phyloP scores from a whole-genome alignment of 169 alveolate genomes.

The Cryptosporidium sp. region DNA sequence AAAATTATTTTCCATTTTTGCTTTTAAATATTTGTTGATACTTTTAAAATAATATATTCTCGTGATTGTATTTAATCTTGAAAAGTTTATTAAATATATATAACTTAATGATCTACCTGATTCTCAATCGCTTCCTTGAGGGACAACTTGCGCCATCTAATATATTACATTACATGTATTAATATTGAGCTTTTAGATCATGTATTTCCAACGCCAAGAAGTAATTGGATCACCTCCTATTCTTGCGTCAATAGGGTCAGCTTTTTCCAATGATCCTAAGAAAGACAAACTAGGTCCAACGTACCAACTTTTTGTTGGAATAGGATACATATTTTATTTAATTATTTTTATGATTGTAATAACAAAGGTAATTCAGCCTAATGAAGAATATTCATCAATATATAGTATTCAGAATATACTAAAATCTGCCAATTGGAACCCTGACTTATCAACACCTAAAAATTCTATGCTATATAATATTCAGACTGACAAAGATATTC shows the following conservation, averaged over 20 bases:
- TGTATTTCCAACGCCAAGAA: conserved; percentile 56
- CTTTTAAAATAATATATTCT: no score
- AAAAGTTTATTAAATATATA: no score
- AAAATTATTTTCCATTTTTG: no score
- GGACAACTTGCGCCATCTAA: conserved; percentile 27
- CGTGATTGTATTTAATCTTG: neutral
- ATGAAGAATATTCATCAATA: conserved; percentile 41
- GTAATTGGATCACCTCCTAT: conserved; percentile 52
- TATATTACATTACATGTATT: conserved; percentile 32
- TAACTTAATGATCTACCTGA: no score
- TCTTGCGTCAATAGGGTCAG: conserved; percentile 50
- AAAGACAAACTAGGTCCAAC: conserved; percentile 55
- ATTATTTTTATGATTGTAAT: conserved; percentile 38
- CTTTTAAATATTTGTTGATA: no score
- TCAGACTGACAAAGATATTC: conserved; percentile 48
- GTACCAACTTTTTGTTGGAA: conserved; percentile 68
- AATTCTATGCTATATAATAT: conserved; percentile 15
- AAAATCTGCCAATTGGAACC: conserved; percentile 70
- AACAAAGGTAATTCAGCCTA: conserved; percentile 48
- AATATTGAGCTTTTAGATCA: neutral
- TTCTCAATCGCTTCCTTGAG: neutral
- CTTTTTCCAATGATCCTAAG: conserved; percentile 20
- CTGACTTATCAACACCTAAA: conserved; percentile 55
- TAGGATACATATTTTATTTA: conserved; percentile 55
- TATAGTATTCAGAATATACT: conserved; percentile 14